Base-by-base conservation (phyloP, 2,329 filamentous ascomycete species). In the Aphanocladium album region DNA sequence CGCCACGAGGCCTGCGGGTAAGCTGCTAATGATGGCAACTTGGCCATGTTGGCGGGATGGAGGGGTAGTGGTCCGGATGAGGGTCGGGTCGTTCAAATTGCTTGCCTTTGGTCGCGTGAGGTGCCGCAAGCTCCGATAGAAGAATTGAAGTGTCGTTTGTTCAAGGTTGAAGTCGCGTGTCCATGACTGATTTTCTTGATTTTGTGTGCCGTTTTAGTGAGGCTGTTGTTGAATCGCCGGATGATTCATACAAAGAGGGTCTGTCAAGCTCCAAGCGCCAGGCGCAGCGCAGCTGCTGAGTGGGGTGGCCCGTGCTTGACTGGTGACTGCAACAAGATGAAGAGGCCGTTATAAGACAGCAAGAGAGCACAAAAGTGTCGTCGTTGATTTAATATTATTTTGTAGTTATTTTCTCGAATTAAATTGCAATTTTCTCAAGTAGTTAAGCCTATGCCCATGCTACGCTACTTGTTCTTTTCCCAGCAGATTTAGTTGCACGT, bases 1-100 rank as follows among this genome's bases (percentile, higher is more conserved):
- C 86, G 86, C 77, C 91, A 86, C 60, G 79, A 77, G 37, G 83
- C 77, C 63, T 87, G 82, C 19, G 93, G 93, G 67, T 95, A 92
- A 21, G 89, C 84, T 61, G 89, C 91, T 73, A 97, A 81, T 37
- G 87, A 82, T 46, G 91, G 91, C 53, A 93, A 76, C 58, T 76
- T 70, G 67, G 74, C 67, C 77, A 80, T 80, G 54, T 53, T 35
- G 30, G 30, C 41, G 21, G 17, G 45, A 53, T 47, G 49, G 51
- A 54, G 41, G 41, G 57, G 39, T 53, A 39, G 35, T 43, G 30
- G 14, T 27, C 5, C 14, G 25, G 17, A 16, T 16, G 56, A 23
- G 23, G 35, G 21, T 27, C 2, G 55, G 35, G 27, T 19, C 16
- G 54, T 56, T 19, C 30, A 12, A 12, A 12, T 35, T 33, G 27